Evolutionary conservation across 176 grass and related monocot species (phyloP).

Genomic region (Avena insularis): DNA sequence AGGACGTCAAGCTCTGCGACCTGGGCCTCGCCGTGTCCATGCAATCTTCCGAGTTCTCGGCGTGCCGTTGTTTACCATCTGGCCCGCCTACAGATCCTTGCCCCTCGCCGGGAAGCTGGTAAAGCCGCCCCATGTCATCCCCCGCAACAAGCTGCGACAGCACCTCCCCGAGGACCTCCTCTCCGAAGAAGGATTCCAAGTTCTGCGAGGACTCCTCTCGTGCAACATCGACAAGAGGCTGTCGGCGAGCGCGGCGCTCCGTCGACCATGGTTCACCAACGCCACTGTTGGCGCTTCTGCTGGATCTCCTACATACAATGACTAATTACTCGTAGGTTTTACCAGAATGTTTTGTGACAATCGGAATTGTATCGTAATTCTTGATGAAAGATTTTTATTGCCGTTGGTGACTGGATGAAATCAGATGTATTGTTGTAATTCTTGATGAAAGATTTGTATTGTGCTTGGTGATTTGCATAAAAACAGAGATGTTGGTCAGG

Average conservation of each 20-base stretch:
- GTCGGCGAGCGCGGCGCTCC: neutral
- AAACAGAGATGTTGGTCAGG: no score
- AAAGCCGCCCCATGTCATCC: neutral
- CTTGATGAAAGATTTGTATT: no score
- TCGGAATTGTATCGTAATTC: no score
- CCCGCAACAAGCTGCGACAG: neutral
- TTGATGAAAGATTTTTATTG: no score
- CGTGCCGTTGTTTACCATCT: neutral
- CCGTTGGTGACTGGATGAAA: no score
- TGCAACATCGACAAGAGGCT: slow-evolving; percentile 19
- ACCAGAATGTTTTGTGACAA: no score
- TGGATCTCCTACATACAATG: no score
- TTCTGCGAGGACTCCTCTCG: neutral
- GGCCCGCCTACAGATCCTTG: neutral
- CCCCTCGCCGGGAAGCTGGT: slow-evolving; percentile 4
- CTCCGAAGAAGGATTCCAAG: neutral
- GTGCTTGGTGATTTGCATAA: no score
- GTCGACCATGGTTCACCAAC: neutral
- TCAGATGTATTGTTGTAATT: no score
- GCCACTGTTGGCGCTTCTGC: no score
- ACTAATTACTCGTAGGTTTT: no score
- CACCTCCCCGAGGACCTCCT: neutral
- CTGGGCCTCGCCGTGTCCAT: neutral
- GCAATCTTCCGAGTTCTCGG: neutral
- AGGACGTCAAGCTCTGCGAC: neutral